Base-by-base conservation (phyloP, 169 alveolate genomes). In the Amoebophrya sp. region DNA sequence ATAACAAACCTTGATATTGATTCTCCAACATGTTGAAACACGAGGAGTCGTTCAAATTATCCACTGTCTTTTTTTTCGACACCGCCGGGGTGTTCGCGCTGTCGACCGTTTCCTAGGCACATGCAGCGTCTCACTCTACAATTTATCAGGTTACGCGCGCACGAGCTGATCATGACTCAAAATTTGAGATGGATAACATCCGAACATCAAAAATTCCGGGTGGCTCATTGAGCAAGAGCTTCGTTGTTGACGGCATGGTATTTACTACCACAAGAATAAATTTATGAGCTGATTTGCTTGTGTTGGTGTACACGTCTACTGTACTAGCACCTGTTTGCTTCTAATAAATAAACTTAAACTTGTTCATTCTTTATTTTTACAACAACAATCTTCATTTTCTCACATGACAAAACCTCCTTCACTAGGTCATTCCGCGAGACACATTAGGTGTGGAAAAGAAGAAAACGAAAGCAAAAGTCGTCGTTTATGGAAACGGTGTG, bases 151-250 rank as follows among this genome's bases (percentile, higher is more conserved):
- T n/a, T n/a, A n/a, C n/a, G n/a, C n/a, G n/a, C n/a, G n/a, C n/a
- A n/a, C n/a, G n/a, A n/a, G n/a, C n/a, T n/a, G n/a, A n/a, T n/a
- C n/a, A n/a, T n/a, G n/a, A n/a, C n/a, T n/a, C 29, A 77, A 95
- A 95, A 36, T 98, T 99, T 93, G 98, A 98, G 95, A 97, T 97
- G 38, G 99, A 99, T 93, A 97, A 98, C 95, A 98, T 99, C 12
- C 97, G 99, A 91, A 98, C 98, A 0, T 97, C 99, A 3, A 98
- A 99, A 96, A 95, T 99, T 77, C 94, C 96, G 54, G 99, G 99
- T n/a, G 99, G 95, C 2, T 93, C 95, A 76, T 93, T 97, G 89
- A 95, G 94, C 47, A 97, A 97, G 94, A 97, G 99, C 41, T 95
- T 95, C 89, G 97, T 97, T 6, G 92, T 97, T n/a, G 95, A 96